These are phyloP conservation scores for Ganoderma multipileum DNA, from an alignment of 1,284 basidiomycete species.

Conservation along the genomic window DNA sequence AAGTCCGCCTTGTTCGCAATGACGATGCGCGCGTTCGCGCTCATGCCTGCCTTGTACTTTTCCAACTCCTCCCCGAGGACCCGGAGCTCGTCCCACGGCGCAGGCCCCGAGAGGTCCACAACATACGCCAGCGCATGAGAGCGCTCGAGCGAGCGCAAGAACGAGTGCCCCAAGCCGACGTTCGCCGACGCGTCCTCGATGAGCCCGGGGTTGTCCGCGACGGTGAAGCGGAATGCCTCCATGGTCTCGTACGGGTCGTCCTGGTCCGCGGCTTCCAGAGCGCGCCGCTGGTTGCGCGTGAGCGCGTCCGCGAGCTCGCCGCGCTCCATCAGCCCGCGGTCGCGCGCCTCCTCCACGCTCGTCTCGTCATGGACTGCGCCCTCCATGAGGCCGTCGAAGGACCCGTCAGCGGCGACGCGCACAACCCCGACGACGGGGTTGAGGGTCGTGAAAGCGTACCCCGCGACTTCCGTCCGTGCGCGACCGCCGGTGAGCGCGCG, in stretches of 20 bases:
- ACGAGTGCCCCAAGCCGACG: slow-evolving; percentile 93
- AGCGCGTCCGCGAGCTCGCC: slow-evolving; percentile 57
- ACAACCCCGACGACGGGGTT: slow-evolving; percentile 97
- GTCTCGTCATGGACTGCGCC: slow-evolving; percentile 77
- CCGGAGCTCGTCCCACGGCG: slow-evolving; percentile 79
- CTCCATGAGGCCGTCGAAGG: slow-evolving; percentile 67
- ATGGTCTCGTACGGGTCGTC: slow-evolving; percentile 52
- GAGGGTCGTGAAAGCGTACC: slow-evolving; percentile 94
- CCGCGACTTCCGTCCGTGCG: slow-evolving; percentile 87
- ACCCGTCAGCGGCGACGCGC: slow-evolving; percentile 82
- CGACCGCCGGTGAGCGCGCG: slow-evolving; percentile 88
- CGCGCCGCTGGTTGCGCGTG: slow-evolving; percentile 56
- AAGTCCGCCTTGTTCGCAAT: slow-evolving; percentile 96
- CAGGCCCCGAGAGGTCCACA: slow-evolving; percentile 80
- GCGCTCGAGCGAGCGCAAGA: slow-evolving; percentile 93
- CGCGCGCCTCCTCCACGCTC: slow-evolving; percentile 60
- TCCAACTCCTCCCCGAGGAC: slow-evolving; percentile 85
- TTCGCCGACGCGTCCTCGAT: slow-evolving; percentile 87
- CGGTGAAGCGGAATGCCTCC: slow-evolving; percentile 88
- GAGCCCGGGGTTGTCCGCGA: slow-evolving; percentile 98
- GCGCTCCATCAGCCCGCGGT: slow-evolving; percentile 52
- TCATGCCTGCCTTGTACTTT: slow-evolving; percentile 84
- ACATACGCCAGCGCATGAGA: slow-evolving; percentile 92
- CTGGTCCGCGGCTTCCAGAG: slow-evolving; percentile 7
- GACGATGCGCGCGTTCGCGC: slow-evolving; percentile 78